phyloP scores from a whole-genome alignment of 1,284 basidiomycete genomes.

The Ustilago esculenta region DNA sequence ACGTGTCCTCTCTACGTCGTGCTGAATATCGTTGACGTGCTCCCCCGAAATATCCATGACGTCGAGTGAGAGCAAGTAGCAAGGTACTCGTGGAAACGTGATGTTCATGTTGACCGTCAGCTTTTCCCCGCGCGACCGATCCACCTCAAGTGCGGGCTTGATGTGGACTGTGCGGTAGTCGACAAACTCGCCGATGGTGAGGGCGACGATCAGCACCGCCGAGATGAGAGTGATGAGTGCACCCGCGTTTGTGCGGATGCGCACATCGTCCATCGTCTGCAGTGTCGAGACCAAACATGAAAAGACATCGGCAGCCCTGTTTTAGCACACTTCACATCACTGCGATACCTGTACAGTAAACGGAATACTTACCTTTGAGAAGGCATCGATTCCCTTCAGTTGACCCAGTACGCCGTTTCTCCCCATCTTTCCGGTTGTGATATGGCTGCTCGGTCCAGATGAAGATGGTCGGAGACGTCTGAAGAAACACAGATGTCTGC shows the following conservation, averaged over 20 bases:
- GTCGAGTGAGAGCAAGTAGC: slow-evolving; percentile 79
- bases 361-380: slow-evolving; percentile 81
- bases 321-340: not conserved
- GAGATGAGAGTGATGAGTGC: slow-evolving; percentile 82
- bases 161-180: slow-evolving; percentile 85
- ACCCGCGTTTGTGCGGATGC: slow-evolving; percentile 64
- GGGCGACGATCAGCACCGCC: slow-evolving; percentile 87
- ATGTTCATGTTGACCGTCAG: slow-evolving; percentile 90
- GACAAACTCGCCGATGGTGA: slow-evolving; percentile 91
- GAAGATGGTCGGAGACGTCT: not conserved
- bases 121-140: slow-evolving; percentile 92
- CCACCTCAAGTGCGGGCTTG: slow-evolving; percentile 70
- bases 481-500: not conserved
- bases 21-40: slow-evolving; percentile 76
- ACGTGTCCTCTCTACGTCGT: slow-evolving; percentile 87
- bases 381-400: slow-evolving; percentile 80
- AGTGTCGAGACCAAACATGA: not conserved
- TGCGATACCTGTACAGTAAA: not conserved
- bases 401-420: slow-evolving; percentile 55
- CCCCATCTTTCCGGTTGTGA: slow-evolving; percentile 37
- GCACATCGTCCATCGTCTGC: slow-evolving; percentile 66
- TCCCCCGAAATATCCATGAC: slow-evolving; percentile 99
- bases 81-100: slow-evolving; percentile 95
- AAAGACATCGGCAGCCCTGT: too few species aligned
- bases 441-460: not conserved